phyloP scores from a whole-genome alignment of 345 rosid genomes.

The Murraya koenigii region DNA sequence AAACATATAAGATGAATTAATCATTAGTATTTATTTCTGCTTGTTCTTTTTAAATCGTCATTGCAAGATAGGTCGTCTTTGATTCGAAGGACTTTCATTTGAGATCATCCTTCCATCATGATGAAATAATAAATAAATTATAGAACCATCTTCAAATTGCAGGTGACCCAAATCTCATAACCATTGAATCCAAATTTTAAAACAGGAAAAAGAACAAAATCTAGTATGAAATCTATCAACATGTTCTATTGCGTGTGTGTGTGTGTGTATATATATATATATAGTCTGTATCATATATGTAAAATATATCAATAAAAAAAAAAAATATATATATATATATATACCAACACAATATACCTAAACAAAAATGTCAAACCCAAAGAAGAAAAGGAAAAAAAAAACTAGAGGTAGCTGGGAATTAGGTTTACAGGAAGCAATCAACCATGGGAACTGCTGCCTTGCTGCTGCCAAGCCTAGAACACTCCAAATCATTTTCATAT shows the following conservation, averaged over 20 bases:
- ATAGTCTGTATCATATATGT: too few relatives aligned
- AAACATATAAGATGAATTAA: neutral
- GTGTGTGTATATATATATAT: neutral
- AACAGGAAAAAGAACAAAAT: too few relatives aligned
- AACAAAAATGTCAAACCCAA: neutral
- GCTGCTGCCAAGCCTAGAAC: conserved; percentile 32
- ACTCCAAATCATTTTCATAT: conserved; percentile 55
- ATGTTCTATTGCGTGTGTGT: neutral
- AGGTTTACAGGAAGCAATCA: conserved; percentile 26
- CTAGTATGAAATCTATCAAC: neutral
- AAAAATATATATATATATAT: too few relatives aligned
- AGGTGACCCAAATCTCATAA: neutral
- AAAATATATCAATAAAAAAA: neutral
- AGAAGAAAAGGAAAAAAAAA: neutral
- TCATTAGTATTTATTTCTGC: neutral
- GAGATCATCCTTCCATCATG: conserved; percentile 11
- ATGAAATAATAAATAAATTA: neutral
- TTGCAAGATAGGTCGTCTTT: conserved; percentile 7
- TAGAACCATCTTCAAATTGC: neutral
- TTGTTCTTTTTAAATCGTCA: neutral
- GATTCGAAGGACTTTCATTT: neutral
- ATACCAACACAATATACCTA: neutral
- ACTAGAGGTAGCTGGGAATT: neutral
- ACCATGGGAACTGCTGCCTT: conserved; percentile 21
- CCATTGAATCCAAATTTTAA: neutral